A percentile compares a stretch with the other conserved stretches of the same genome.
These are phyloP conservation scores for Corrigiola litoralis DNA, from an alignment of 179 eudicot species.

Conservation along the genomic window DNA sequence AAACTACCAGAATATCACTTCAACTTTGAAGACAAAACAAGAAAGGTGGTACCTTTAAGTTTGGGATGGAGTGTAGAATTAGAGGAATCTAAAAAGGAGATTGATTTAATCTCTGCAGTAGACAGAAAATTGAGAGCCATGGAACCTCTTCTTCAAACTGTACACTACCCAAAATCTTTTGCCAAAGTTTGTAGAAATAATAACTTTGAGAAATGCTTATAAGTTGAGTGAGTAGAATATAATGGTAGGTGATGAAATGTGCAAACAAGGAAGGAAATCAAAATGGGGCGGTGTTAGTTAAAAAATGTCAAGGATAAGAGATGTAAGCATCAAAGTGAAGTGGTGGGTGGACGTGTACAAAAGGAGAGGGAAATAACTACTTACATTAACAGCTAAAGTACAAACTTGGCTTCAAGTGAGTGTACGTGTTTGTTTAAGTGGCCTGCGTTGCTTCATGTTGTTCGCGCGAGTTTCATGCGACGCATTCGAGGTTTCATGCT, in stretches of 20 bases:
- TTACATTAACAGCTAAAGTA: no score
- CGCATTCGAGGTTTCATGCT: no score
- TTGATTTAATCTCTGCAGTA: constrained; percentile 54
- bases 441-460: no score
- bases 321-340: not conserved
- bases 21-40: not conserved
- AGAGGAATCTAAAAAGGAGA: constrained; percentile 59
- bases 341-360: not conserved
- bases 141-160: constrained; percentile 13
- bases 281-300: constrained; percentile 9
- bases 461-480: no score
- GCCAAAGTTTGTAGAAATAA: not conserved
- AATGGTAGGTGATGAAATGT: not conserved
- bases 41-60: constrained; percentile 50
- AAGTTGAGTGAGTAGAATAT: not conserved
- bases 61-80: constrained; percentile 42
- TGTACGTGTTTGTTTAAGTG: no score
- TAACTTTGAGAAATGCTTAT: not conserved
- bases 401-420: no score
- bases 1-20: not conserved
- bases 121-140: constrained; percentile 71
- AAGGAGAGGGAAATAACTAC: not conserved
- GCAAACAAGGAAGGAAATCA: constrained; percentile 1
- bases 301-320: not conserved
- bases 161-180: not conserved